Evolutionary conservation across 2,329 filamentous ascomycete genomes (phyloP), one percentile per base, ranked within the genome.

Genomic region (Fusarium setosum): DNA sequence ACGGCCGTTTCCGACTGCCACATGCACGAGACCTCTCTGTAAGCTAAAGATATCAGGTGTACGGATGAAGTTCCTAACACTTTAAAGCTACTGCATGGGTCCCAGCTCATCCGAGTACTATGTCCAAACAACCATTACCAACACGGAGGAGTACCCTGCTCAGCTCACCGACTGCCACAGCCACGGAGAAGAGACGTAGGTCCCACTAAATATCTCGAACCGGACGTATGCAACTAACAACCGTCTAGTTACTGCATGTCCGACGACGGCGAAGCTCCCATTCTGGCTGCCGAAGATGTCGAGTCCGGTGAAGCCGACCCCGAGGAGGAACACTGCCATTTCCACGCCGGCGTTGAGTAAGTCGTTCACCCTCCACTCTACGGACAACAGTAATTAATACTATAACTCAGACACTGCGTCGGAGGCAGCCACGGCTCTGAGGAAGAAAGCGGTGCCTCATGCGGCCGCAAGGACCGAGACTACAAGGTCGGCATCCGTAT

Each of bases 311-410:
- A 55, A 3, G 50, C 60, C 2, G 60, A 69, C 5, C 66, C 71
- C 6, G 56, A 72, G 4, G 51, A 69, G 13, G 65, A 71, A 65
- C 82, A 86, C 69, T 93, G 90, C 66, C 91, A 94, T 72, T 92
- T 90, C 75, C 91, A 94, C 69, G 90, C 90, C 4, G 90, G 90
- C 23, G 88, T 93, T 24, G 89, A 92, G 89, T 92, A 79, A 75
- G 87, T 56, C 35, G 10, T 23, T 11, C 10, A 9, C 2, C 4
- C 12, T 4, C 5, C 9, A n/a, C 4, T 4, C 5, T 8, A 6
- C 2, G 4, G 5, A 3, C 5, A 11, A 12, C 26, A 35, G 17
- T n/a, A 13, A 31, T 59, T 73, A 41, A 73, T 48, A 13, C 11
- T 3, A 1, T 11, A n/a, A 18, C 9, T 6, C 74, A 83, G 84